These are phyloP conservation scores for Hydnomerulius pinastri DNA, from an alignment of 768 basidiomycete species.

Conservation along the genomic window DNA sequence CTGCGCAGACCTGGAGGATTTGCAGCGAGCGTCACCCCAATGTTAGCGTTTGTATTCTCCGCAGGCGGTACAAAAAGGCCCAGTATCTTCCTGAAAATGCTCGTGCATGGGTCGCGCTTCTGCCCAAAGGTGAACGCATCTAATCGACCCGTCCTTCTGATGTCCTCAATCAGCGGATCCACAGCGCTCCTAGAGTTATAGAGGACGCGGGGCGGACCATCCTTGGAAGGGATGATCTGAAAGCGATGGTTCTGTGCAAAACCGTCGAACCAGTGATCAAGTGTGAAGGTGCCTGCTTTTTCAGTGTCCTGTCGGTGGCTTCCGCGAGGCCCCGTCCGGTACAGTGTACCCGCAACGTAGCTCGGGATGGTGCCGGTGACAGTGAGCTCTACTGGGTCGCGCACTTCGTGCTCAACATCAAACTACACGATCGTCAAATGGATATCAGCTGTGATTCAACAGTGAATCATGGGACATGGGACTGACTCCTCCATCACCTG, in stretches of 20 bases:
- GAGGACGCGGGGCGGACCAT: constrained; percentile 12
- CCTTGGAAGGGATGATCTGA: constrained; percentile 17
- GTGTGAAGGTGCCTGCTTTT: constrained; percentile 9
- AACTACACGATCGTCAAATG: background rate
- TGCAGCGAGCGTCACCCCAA: constrained; percentile 3
- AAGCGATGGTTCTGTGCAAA: constrained; percentile 31
- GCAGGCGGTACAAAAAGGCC: background rate
- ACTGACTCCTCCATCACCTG: constrained; percentile 4
- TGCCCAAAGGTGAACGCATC: constrained; percentile 2
- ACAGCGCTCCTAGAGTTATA: constrained; percentile 26
- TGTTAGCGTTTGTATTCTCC: background rate
- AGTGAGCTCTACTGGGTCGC: background rate
- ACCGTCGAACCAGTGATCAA: constrained; percentile 35
- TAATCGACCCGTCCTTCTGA: constrained; percentile 1
- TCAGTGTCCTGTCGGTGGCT: constrained; percentile 11
- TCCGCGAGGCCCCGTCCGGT: constrained; percentile 32
- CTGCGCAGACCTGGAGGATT: constrained; percentile 4
- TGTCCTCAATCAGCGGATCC: constrained; percentile 14
- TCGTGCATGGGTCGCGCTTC: constrained; percentile 8
- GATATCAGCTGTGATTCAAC: too few relatives aligned
- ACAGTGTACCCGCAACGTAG: constrained; percentile 30
- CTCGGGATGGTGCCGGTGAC: constrained; percentile 19
- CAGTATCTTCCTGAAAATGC: constrained; percentile 2
- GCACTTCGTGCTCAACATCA: background rate
- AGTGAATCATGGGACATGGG: background rate